Evolutionary conservation across 2,329 filamentous ascomycete species (phyloP), one percentile per base, ranked within the genome.

Genomic region (Aspergillus ochraceus): DNA sequence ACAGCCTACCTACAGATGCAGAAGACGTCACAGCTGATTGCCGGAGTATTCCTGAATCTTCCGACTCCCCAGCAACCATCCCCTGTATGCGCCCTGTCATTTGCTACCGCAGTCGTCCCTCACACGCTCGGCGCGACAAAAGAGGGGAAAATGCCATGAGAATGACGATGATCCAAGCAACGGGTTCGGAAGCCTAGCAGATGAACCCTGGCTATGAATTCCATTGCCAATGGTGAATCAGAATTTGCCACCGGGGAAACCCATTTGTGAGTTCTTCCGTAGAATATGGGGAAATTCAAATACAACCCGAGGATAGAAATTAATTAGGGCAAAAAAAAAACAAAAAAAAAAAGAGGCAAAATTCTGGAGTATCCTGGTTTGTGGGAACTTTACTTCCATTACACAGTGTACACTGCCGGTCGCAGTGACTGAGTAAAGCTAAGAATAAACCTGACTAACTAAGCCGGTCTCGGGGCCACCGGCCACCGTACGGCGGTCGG

Each of bases 31-130:
- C 55, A 60, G 62, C 60, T 62, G 57, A 64, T 54, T 58, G 50
- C 53, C 57, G 50, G 49, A 19, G 26, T 46, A 68, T 72, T 66
- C 72, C 72, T 74, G 70, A 72, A 70, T 64, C 63, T 67, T 66
- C 72, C 72, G 72, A 73, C 49, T 62, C 63, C 58, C 63, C 58
- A 36, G 32, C 10, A 14, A 14, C 32, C 24, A 24, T 24, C 24
- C 6, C 24, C 24, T 29, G 17, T 8, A 4, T 6, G n/a, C 63
- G 50, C 50, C 59, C 55, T 61, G 50, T 64, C 57, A 71, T 71
- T 70, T 68, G 66, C 61, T 61, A 49, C 42, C 36, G 42, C n/a
- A 47, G 22, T 39, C 22, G 45, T 26, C 29, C 30, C 32, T 53
- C 17, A 49, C 22, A 51, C 24, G 39, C 45, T 47, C 30, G 42